Conservation (phyloP, 2,329 filamentous ascomycete species). For the Ambrosiella xylebori region DNA sequence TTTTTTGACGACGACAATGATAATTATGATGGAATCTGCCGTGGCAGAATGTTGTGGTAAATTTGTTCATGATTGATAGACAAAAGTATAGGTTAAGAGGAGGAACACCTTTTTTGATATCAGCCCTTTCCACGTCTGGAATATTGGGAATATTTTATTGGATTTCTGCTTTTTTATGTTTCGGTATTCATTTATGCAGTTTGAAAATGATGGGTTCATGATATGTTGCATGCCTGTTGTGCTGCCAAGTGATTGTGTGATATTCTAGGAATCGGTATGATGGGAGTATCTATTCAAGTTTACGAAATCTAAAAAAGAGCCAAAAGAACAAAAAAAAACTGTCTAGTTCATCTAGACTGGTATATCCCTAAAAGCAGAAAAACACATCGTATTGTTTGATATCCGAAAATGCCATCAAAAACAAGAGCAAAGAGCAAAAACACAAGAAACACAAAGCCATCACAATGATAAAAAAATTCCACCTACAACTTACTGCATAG, state of each 20-base stretch:
- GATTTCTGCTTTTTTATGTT: conserved; percentile 1
- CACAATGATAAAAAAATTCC: not conserved
- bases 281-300: not conserved
- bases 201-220: not conserved
- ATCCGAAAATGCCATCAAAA: not conserved
- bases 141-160: conserved; percentile 4
- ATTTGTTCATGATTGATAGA: not conserved
- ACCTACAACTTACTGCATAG: not conserved
- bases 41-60: not conserved
- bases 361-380: not conserved
- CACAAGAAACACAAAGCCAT: not conserved
- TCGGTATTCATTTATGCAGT: not conserved
- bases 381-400: not conserved
- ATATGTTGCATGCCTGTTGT: not conserved
- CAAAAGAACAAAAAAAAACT: not conserved
- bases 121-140: not conserved
- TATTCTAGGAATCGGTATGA: not conserved
- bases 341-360: not conserved
- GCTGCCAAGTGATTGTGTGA: too few relatives aligned
- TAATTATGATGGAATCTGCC: not conserved
- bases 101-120: conserved; percentile 1
- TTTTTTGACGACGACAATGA: not conserved
- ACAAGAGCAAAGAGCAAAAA: not conserved
- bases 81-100: not conserved
- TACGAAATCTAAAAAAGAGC: not conserved